Conservation (phyloP, 164 flowering plant genomes). For the Tetracentron sinense region DNA sequence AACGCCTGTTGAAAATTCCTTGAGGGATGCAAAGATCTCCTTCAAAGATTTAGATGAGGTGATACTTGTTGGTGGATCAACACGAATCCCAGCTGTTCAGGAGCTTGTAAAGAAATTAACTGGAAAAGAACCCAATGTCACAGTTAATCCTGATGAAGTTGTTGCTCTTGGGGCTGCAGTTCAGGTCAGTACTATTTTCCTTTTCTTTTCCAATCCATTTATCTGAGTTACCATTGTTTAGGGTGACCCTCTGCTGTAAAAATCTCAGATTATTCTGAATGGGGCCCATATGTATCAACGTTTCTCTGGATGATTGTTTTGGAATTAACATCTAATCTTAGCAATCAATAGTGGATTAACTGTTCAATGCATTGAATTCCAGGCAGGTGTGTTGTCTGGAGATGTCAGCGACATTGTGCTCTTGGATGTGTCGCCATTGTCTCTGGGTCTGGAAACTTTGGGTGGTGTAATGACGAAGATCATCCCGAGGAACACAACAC, state of each 20-base stretch:
- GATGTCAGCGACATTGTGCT: conserved; percentile 82
- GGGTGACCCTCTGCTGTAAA: not conserved
- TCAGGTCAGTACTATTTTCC: conserved; percentile 41
- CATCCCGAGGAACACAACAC: conserved; percentile 65
- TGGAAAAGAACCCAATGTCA: conserved; percentile 72
- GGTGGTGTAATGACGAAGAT: conserved; percentile 78
- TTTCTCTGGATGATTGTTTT: not conserved
- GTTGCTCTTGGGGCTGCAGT: conserved; percentile 94
- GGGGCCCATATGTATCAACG: not conserved
- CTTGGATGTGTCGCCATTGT: conserved; percentile 62
- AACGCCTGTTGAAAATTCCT: conserved; percentile 57
- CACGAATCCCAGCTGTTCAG: conserved; percentile 81
- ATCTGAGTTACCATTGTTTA: not conserved
- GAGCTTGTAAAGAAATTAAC: conserved; percentile 71
- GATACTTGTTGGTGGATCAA: conserved; percentile 81
- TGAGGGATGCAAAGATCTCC: conserved; percentile 75
- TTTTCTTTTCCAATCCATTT: not conserved
- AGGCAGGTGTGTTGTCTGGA: conserved; percentile 80
- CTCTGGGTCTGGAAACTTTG: conserved; percentile 67
- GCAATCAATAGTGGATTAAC: not conserved
- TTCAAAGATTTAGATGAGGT: conserved; percentile 76
- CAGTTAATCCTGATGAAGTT: conserved; percentile 87
- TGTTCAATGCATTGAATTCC: conserved; percentile 3
- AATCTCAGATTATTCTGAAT: not conserved
- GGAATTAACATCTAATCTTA: no score